phyloP scores from a whole-genome alignment of 768 basidiomycete species.

The Lepiota subincarnata region DNA sequence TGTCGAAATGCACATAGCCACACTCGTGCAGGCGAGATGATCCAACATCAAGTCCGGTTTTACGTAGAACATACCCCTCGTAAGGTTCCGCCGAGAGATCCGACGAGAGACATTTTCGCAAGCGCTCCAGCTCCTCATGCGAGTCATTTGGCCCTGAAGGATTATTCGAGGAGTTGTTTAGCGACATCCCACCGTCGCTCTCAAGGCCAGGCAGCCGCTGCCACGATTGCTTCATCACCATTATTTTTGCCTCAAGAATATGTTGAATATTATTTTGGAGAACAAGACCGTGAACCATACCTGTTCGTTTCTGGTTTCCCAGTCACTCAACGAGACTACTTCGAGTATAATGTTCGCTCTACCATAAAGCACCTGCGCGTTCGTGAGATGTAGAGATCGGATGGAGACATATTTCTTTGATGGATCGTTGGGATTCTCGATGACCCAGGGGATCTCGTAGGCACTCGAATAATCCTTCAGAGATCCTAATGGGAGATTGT shows the following conservation, averaged over 20 bases:
- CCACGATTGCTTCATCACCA: slow-evolving; percentile 1
- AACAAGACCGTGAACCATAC: background rate
- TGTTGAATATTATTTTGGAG: background rate
- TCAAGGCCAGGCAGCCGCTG: background rate
- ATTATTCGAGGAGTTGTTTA: background rate
- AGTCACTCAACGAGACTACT: background rate
- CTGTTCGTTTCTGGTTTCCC: background rate
- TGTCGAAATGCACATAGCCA: background rate
- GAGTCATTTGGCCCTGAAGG: background rate
- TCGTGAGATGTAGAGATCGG: background rate
- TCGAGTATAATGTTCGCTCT: background rate
- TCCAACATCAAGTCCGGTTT: background rate
- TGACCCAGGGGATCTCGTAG: background rate
- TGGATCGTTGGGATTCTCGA: background rate
- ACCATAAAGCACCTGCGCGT: background rate
- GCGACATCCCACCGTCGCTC: background rate
- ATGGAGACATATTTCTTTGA: background rate
- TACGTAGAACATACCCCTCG: background rate
- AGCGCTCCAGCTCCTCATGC: too few species aligned
- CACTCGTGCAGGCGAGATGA: background rate
- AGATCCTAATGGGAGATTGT: background rate
- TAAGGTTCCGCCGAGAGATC: background rate
- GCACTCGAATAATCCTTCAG: background rate
- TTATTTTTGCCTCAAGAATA: background rate
- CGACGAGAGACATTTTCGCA: background rate